Conservation (phyloP, 208 protist species). For the Leishmania turanica region DNA sequence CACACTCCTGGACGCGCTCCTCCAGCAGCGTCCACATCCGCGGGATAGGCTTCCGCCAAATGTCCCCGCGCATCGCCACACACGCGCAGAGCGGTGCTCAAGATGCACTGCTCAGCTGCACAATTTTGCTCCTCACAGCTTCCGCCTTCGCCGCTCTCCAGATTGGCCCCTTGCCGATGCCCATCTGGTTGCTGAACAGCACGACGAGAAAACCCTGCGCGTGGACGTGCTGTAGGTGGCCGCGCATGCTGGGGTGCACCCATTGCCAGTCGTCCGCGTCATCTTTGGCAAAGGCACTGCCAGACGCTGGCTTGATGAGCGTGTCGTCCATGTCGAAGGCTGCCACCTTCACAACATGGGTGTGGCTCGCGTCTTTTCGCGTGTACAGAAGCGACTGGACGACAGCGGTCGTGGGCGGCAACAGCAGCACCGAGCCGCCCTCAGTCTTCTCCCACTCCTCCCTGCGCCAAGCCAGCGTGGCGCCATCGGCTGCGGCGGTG, state of each 20-base stretch:
- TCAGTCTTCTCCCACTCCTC: slow-evolving; percentile 39
- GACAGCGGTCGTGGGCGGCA: slow-evolving; percentile 35
- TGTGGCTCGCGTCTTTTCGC: not conserved
- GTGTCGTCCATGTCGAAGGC: slow-evolving; percentile 87
- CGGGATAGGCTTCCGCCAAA: slow-evolving; percentile 87
- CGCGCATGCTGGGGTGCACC: slow-evolving; percentile 45
- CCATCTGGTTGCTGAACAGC: slow-evolving; percentile 94
- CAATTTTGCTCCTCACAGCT: slow-evolving; percentile 52
- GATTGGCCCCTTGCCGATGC: slow-evolving; percentile 55
- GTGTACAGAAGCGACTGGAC: slow-evolving; percentile 8
- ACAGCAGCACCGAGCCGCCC: slow-evolving; percentile 33
- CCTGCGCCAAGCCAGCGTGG: not conserved
- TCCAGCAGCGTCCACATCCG: slow-evolving; percentile 88
- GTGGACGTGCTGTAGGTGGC: slow-evolving; percentile 51
- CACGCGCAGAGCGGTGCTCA: slow-evolving; percentile 77
- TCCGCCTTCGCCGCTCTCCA: slow-evolving; percentile 67
- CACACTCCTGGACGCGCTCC: slow-evolving; percentile 34
- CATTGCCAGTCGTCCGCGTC: slow-evolving; percentile 72
- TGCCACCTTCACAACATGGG: slow-evolving; percentile 44
- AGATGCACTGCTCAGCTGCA: slow-evolving; percentile 38
- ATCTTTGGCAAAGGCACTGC: slow-evolving; percentile 62
- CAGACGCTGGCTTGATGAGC: slow-evolving; percentile 56
- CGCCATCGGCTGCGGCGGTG: not conserved
- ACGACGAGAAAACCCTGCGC: slow-evolving; percentile 79
- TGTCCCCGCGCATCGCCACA: slow-evolving; percentile 75